These are phyloP conservation scores for Scytalidium sp. DNA, from an alignment of 2,329 filamentous ascomycete species.

Conservation along the genomic window DNA sequence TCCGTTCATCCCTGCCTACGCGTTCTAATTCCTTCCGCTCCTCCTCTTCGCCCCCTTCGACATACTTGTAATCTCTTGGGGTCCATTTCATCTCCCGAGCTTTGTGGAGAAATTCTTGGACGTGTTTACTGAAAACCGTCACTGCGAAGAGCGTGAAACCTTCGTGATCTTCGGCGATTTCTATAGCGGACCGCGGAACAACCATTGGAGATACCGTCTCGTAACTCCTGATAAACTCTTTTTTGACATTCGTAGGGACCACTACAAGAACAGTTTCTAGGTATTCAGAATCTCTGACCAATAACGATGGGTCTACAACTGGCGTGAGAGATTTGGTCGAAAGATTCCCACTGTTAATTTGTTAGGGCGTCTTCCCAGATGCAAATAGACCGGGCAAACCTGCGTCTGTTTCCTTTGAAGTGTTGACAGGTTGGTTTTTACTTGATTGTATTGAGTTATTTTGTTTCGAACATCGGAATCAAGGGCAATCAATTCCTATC, in stretches of 20 bases:
- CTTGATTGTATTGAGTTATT: constrained; percentile 88
- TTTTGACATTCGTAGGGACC: constrained; percentile 74
- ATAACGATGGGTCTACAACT: constrained; percentile 74
- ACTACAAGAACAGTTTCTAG: constrained; percentile 93
- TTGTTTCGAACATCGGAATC: constrained; percentile 96
- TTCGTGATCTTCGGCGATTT: constrained; percentile 84
- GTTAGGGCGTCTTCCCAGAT: constrained; percentile 9
- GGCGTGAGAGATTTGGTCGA: constrained; percentile 91
- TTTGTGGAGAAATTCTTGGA: constrained; percentile 85
- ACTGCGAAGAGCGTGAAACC: constrained; percentile 79
- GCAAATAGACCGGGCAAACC: constrained; percentile 24
- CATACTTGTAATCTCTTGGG: constrained; percentile 89
- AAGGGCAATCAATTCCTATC: constrained; percentile 80
- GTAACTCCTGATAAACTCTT: constrained; percentile 87
- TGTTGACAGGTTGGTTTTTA: constrained; percentile 79
- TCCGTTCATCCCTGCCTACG: constrained; percentile 80
- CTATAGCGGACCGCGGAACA: constrained; percentile 79
- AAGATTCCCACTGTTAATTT: constrained; percentile 71
- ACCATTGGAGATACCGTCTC: constrained; percentile 89
- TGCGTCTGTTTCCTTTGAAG: constrained; percentile 87
- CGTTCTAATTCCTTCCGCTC: constrained; percentile 84
- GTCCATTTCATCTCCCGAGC: constrained; percentile 92
- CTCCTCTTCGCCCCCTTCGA: constrained; percentile 84
- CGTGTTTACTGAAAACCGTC: constrained; percentile 90
- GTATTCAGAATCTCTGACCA: constrained; percentile 91